Conservation (phyloP, 768 basidiomycete species). For the Naganishia randhawae region DNA sequence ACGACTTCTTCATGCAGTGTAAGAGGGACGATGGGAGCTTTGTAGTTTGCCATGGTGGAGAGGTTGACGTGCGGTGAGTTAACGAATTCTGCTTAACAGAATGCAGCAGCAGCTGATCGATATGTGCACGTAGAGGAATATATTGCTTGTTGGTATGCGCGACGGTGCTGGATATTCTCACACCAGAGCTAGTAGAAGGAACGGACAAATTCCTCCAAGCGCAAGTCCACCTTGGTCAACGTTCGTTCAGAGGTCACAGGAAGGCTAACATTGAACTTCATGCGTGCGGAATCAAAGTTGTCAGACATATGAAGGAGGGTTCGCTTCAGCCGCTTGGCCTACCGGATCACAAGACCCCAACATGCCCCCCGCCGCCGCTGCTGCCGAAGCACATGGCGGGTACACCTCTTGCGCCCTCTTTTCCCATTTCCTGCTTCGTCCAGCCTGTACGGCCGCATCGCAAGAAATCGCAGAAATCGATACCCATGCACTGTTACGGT, state of each 20-base stretch:
- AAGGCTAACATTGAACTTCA: not conserved
- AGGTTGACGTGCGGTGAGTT: constrained; percentile 88
- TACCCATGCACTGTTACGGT: constrained; percentile 62
- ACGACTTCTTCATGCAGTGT: constrained; percentile 82
- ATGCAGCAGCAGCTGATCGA: not conserved
- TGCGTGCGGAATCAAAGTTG: constrained; percentile 54
- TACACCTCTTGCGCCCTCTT: constrained; percentile 93
- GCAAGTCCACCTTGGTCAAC: constrained; percentile 23
- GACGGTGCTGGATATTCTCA: constrained; percentile 75
- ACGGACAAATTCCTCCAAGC: constrained; percentile 71
- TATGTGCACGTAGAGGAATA: constrained; percentile 62
- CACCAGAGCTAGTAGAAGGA: constrained; percentile 75
- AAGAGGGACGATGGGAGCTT: constrained; percentile 94
- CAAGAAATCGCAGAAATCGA: constrained; percentile 55
- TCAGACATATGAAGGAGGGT: constrained; percentile 97
- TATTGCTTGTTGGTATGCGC: constrained; percentile 87
- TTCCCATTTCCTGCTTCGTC: constrained; percentile 71
- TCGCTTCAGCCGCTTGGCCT: constrained; percentile 73
- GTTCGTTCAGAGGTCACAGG: constrained; percentile 34
- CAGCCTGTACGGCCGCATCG: constrained; percentile 19
- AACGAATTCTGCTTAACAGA: too few relatives aligned
- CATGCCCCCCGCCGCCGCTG: constrained; percentile 37
- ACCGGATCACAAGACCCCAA: not conserved
- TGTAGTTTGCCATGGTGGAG: constrained; percentile 76
- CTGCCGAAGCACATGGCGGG: constrained; percentile 96